Evolutionary conservation across 768 basidiomycete genomes (phyloP).

Genomic region (Paxillus rubicundulus): DNA sequence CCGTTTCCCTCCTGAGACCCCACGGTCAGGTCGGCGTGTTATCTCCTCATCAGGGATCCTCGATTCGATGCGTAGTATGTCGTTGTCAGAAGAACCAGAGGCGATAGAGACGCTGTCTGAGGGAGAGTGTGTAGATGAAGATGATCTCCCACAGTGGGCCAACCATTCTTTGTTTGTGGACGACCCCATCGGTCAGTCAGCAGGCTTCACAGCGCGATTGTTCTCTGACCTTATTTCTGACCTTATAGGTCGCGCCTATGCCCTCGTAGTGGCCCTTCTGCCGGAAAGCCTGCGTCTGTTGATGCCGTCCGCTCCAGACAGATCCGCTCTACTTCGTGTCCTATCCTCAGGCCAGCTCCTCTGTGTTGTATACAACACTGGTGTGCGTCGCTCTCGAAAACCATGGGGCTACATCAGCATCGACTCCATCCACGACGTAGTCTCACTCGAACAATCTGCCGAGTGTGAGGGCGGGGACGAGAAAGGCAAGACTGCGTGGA

Average conservation of each 20-base stretch:
- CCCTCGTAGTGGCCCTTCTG: conserved; percentile 58
- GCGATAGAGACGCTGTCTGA: conserved; percentile 46
- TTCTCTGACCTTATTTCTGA: conserved; percentile 1
- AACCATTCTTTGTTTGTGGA: conserved; percentile 51
- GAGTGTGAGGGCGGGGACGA: conserved; percentile 37
- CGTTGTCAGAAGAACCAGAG: conserved; percentile 56
- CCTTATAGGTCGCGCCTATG: conserved; percentile 57
- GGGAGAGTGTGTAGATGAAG: conserved; percentile 55
- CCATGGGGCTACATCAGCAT: conserved; percentile 87
- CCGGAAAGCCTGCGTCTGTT: conserved; percentile 51
- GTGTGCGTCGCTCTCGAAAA: conserved; percentile 73
- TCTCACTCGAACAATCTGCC: conserved; percentile 56
- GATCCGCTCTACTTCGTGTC: conserved; percentile 44
- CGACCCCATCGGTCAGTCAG: conserved; percentile 56
- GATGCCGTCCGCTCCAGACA: conserved; percentile 34
- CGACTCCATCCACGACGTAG: conserved; percentile 77
- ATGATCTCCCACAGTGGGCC: conserved; percentile 78
- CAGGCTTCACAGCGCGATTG: not conserved
- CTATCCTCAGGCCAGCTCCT: conserved; percentile 78
- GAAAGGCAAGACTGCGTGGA: conserved; percentile 63
- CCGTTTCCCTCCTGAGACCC: conserved; percentile 19
- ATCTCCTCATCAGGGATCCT: conserved; percentile 59
- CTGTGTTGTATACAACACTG: conserved; percentile 77
- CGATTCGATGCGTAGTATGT: conserved; percentile 48
- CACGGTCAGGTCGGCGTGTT: conserved; percentile 42